Base-by-base conservation (phyloP, 495 filamentous ascomycete genomes). In the Tuber borchii region DNA sequence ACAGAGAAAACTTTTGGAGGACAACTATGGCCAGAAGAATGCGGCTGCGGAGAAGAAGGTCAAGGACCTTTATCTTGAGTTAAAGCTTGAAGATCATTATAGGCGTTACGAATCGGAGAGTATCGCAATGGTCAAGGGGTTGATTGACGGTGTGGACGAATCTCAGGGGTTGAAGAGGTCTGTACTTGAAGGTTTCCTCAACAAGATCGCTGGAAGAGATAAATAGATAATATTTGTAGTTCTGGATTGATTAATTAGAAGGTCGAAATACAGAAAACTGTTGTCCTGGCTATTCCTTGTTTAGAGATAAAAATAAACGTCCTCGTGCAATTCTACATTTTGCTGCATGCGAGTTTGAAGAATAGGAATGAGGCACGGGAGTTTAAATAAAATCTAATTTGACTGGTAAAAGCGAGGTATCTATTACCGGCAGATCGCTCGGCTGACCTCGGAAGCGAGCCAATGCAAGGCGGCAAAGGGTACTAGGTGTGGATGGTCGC, bases 171-270 rank as follows among this genome's bases (percentile, higher is more conserved):
- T 98, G 81, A 97, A 94, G 88, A 93, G 91, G 88, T 89, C 87
- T 72, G 89, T 98, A 39, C 97, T 98, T 81, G 92, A 97, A 82
- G 86, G 89, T 43, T 98, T 97, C 89, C 87, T 99, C 78, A 86
- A 85, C 83, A 99, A 98, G 89, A 97, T 99, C 84, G 97, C 97
- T 87, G 96, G 97, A 88, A 89, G 95, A 81, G 95, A 88, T 87
- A 97, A 96, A 86, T 97, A 88, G 78, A 80, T 9, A 81, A 83
- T 10, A 37, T n/a, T 39, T 2, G 70, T 20, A 71, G 56, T 19
- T 65, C 56, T 65, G 26, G 56, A 12, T 7, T 12, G 26, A 34
- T 65, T 65, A 31, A 31, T 65, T 34, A 65, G 56, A 34, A 34
- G 5, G 56, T 14, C 12, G 56, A 6, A 31, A 17, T 65, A 34